Percentiles rank a stretch among this genome's conserved stretches.
Conservation (phyloP, 768 basidiomycete species). For the Lactarius vividus region DNA sequence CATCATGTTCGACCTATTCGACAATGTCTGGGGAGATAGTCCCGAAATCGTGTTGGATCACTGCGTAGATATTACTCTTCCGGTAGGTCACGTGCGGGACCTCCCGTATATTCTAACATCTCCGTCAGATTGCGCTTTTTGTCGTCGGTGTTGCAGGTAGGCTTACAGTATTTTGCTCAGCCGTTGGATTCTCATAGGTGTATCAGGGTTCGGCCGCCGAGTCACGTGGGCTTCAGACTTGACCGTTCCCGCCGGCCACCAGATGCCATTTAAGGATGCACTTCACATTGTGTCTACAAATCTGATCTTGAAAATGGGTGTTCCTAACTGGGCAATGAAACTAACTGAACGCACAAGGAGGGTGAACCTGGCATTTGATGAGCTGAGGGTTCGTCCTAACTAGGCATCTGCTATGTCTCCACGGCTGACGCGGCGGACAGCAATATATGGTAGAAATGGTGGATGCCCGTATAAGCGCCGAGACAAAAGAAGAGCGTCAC, state of each 20-base stretch:
- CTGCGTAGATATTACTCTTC: conserved; percentile 51
- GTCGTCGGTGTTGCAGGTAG: conserved; percentile 51
- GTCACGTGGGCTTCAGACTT: conserved; percentile 50
- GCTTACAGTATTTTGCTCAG: conserved; percentile 22
- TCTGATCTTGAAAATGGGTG: conserved; percentile 38
- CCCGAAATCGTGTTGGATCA: conserved; percentile 44
- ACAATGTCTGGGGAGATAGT: conserved; percentile 46
- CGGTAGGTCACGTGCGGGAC: conserved; percentile 36
- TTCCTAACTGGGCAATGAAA: conserved; percentile 42
- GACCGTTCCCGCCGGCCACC: conserved; percentile 42
- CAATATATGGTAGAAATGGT: conserved; percentile 35
- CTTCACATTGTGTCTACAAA: conserved; percentile 44
- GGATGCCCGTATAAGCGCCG: conserved; percentile 15
- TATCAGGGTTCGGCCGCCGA: conserved; percentile 45
- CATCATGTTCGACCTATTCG: conserved; percentile 35
- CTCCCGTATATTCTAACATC: background rate
- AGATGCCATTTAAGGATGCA: conserved; percentile 48
- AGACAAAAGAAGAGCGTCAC: conserved; percentile 27
- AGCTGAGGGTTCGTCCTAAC: conserved; percentile 39
- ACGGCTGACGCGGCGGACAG: conserved; percentile 2
- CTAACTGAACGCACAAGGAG: conserved; percentile 37
- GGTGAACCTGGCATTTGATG: conserved; percentile 40
- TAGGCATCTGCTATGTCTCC: background rate
- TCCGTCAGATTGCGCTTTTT: conserved; percentile 49
- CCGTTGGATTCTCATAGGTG: background rate